Base-by-base conservation (phyloP, 2,329 filamentous ascomycete species). In the Blastomyces emzantsi region DNA sequence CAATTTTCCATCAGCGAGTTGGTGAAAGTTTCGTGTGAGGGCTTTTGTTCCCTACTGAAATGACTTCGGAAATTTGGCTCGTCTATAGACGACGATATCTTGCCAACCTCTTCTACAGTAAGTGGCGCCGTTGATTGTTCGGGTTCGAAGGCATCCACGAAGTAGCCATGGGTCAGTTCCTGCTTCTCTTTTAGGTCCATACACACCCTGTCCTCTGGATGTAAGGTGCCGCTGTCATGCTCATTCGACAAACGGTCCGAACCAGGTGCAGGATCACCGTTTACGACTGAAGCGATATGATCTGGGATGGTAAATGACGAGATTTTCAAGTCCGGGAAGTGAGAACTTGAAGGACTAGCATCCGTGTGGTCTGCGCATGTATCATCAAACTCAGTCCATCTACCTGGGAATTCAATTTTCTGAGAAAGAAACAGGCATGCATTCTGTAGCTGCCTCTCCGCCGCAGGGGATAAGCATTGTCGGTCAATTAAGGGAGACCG, bases 331-430 rank as follows among this genome's bases (percentile, higher is more conserved):
- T 59, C 56, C 2, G 25, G 22, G 22, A 41, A 59, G 17, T 45
- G 56, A n/a, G 41, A 47, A 8, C 22, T 13, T 22, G 57, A n/a
- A 15, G 6, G 15, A 13, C 25, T 41, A 33, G 6, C 17, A 47
- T 33, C 28, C 15, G 17, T 15, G 1, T 17, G 25, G 43, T 45
- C 43, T 17, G 57, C 43, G 17, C 11, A 60, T 13, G 15, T 33
- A 30, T 49, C 41, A n/a, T 49, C 41, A 36, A 49, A 60, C 8
- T 60, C 57, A 5, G 47, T 49, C 57, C 57, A 60, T 22, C 43
- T 45, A 5, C 36, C 43, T n/a, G 57, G 57, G n/a, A 30, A 60
- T 60, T 60, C 25, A n/a, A 60, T 60, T 41, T 49, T 60, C 57
- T 28, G 41, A 11, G 25, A 60, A 7, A 60, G 57, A 30, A 60